Base-by-base conservation (phyloP, 305 asterid genomes). In the Solanum hybrid region DNA sequence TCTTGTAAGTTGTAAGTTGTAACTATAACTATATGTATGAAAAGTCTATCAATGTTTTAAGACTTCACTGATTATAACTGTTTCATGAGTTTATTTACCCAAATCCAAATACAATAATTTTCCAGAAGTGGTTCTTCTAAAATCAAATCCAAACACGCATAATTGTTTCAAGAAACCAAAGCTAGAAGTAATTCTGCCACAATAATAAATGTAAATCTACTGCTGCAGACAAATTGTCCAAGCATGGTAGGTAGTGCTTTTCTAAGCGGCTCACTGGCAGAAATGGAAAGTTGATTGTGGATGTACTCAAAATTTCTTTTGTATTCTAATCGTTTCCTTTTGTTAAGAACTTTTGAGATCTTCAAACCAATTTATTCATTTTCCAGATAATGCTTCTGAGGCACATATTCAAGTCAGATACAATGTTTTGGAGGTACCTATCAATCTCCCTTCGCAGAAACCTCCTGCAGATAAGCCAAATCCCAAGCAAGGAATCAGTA, bases 401-500 rank as follows among this genome's bases (percentile, higher is more conserved):
- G 87, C 93, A 35, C 94, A 89, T 82, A 91, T 92, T 90, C 95
- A 95, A 91, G 98, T 97, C 84, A 92, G 97, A 92, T 96, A 96
- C 89, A 98, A 96, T 90, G 92, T 96, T 82, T 91, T 95, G 98
- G 99, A 97, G 85, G 92, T 96, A 86, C 99, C 99, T 6, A 93
- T 96, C 69, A 92, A 95, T 69, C 97, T 97, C 81, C 99, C 98
- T 90, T 92, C 95, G 81, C 98, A 93, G 90, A 97, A 96, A 92
- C 99, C 99, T 91, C 97, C 93, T 88, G 94, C 96, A 39, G 99
- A 97, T 92, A 97, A 96, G 92, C 99, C 99, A 90, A 97, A 97
- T 90, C 99, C 99, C 80, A 97, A 97, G 90, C 99, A 97, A 93
- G 99, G 99, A 82, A 95, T 97, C 64, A 97, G 99, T 96, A 90